Conservation (phyloP, 176 grass and related monocot genomes). For the Luzula sylvatica region DNA sequence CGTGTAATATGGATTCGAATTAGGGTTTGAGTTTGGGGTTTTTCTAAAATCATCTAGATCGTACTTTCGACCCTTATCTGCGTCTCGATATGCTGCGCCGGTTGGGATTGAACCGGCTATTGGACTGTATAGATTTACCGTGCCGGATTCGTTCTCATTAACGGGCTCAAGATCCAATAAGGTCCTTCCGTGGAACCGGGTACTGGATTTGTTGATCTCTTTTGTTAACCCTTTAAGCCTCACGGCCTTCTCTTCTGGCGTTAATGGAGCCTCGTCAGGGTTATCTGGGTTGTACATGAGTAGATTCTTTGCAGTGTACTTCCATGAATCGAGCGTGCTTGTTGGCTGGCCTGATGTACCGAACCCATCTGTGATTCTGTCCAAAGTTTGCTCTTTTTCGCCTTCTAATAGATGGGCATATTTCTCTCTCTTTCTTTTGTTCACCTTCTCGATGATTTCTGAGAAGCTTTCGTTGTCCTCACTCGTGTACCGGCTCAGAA, state of each 20-base stretch:
- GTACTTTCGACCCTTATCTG: slow-evolving; percentile 66
- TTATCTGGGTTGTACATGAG: slow-evolving; percentile 88
- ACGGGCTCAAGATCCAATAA: slow-evolving; percentile 30
- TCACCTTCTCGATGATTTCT: slow-evolving; percentile 80
- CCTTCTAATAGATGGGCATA: slow-evolving; percentile 71
- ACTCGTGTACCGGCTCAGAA: slow-evolving; percentile 68
- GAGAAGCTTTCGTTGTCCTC: slow-evolving; percentile 96
- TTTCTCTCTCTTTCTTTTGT: slow-evolving; percentile 54
- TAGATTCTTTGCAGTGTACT: slow-evolving; percentile 82
- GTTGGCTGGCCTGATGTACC: slow-evolving; percentile 76
- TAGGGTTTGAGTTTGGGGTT: slow-evolving; percentile 42
- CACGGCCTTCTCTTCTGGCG: slow-evolving; percentile 57
- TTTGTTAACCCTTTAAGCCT: slow-evolving; percentile 68
- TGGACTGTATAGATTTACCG: slow-evolving; percentile 49
- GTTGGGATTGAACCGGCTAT: slow-evolving; percentile 63
- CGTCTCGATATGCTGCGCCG: slow-evolving; percentile 43
- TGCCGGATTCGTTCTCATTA: slow-evolving; percentile 45
- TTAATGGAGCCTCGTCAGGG: slow-evolving; percentile 48
- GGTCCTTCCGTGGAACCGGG: slow-evolving; percentile 48
- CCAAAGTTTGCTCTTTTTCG: slow-evolving; percentile 2
- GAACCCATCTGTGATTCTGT: slow-evolving; percentile 82
- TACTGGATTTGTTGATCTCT: slow-evolving; percentile 67
- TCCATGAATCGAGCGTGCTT: slow-evolving; percentile 50
- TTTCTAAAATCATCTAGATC: slow-evolving; percentile 92
- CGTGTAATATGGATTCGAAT: slow-evolving; percentile 39